Base-by-base conservation (phyloP, 441 rosid species). In the Bruguiera hainesii region DNA sequence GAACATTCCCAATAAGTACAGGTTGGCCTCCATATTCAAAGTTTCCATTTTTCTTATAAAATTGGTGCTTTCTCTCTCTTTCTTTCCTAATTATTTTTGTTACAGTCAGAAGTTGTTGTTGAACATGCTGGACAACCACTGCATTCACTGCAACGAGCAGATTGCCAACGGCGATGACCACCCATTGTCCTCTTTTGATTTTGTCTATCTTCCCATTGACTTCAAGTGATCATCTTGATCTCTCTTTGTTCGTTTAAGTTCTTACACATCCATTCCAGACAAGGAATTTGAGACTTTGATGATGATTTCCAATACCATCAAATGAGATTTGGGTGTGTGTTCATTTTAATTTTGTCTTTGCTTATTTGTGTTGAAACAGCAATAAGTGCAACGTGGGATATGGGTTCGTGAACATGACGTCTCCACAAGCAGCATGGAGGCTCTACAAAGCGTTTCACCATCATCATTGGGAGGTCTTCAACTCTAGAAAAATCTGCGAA, bases 1-100 rank as follows among this genome's bases (percentile, higher is more conserved):
- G 84, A 94, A 94, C 97, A 94, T 94, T 61, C 98, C 98, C 75
- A 94, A 94, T 74, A 94, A 94, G 79, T 94, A 91, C 88, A 94
- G 98, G 98, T 91, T 61, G 42, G 72, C 58, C 48, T 42, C 4
- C 15, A 11, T 13, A 13, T 11, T 4, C 13, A 42, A 42, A 42
- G 48, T 13, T 42, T 42, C 15, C 48, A 42, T 42, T 42, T 42
- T 42, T 42, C 5, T 42, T 13, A 42, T 1, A 42, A 42, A 42
- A 23, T 8, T 46, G 48, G 42, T 20, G 20, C 35, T 33, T 51
- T 7, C 9, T 7, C 37, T 33, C 7, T 33, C 1, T 33, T 7
- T 33, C 18, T 9, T 49, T 58, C 2, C 15, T 30, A 15, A 33
- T 68, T 1, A 16, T 64, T 56, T 20, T 66, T 73, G 66, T 61